Conservation (phyloP, 495 filamentous ascomycete species). For the Neurospora africana region DNA sequence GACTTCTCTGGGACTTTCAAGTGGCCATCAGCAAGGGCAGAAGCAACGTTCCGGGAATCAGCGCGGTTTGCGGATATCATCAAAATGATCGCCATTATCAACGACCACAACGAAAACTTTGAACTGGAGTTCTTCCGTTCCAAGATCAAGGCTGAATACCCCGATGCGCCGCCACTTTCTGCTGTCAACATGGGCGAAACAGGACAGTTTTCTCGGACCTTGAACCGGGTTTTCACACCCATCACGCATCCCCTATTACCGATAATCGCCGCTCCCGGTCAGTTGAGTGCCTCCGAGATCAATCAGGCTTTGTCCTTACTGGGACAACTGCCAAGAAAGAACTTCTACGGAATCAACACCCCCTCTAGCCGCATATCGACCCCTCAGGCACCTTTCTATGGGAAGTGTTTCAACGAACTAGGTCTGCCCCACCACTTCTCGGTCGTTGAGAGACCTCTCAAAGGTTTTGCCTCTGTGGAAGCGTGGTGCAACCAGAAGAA, state of each 20-base stretch:
- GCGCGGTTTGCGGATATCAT: conserved; percentile 70
- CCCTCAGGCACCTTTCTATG: conserved; percentile 71
- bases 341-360: conserved; percentile 68
- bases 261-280: conserved; percentile 74
- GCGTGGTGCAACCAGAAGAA: conserved; percentile 54
- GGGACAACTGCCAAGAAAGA: conserved; percentile 68
- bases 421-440: conserved; percentile 71
- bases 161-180: conserved; percentile 58
- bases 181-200: conserved; percentile 79
- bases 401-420: conserved; percentile 81
- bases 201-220: conserved; percentile 67
- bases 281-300: conserved; percentile 74
- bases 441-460: conserved; percentile 59
- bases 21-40: conserved; percentile 62
- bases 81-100: conserved; percentile 79
- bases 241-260: conserved; percentile 77
- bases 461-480: conserved; percentile 47
- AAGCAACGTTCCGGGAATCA: conserved; percentile 56
- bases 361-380: conserved; percentile 47
- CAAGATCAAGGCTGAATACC: conserved; percentile 53
- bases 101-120: conserved; percentile 70
- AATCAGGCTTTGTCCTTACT: conserved; percentile 68
- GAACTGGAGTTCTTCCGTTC: conserved; percentile 82
- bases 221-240: conserved; percentile 76
- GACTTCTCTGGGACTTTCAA: conserved; percentile 76